phyloP scores from a whole-genome alignment of 176 grass and related monocot species.

The Rhynchospora pubera region DNA sequence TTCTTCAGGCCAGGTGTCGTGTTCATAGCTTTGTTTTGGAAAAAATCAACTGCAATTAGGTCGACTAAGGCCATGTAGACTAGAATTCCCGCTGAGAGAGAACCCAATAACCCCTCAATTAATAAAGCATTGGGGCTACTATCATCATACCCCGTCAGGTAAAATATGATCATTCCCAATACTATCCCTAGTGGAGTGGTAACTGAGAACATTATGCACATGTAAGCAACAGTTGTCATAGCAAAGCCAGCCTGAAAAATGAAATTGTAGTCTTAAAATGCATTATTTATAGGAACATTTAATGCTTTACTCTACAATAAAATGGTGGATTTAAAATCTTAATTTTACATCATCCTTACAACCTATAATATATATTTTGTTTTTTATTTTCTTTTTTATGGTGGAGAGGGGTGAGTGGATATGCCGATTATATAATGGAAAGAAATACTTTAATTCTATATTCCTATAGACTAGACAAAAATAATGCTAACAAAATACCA shows the following conservation, averaged over 20 bases:
- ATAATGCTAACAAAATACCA: background rate
- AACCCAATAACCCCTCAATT: conserved; percentile 83
- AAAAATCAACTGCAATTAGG: conserved; percentile 92
- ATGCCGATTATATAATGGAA: background rate
- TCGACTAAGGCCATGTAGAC: conserved; percentile 93
- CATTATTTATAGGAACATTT: background rate
- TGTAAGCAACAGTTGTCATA: conserved; percentile 66
- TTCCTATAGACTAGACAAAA: background rate
- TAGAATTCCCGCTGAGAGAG: conserved; percentile 79
- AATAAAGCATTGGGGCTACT: conserved; percentile 82
- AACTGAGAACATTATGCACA: conserved; percentile 97
- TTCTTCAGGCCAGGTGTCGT: conserved; percentile 60
- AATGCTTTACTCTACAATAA: background rate
- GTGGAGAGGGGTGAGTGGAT: background rate
- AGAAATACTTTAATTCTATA: background rate
- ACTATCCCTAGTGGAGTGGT: conserved; percentile 87
- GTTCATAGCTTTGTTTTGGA: conserved; percentile 86
- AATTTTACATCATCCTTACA: background rate
- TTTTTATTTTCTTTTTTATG: background rate
- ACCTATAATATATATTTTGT: background rate
- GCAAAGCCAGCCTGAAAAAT: conserved; percentile 83
- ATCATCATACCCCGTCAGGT: conserved; percentile 89
- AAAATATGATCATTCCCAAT: conserved; percentile 82
- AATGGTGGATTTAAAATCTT: background rate
- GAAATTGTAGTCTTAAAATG: conserved; percentile 9